phyloP scores from a whole-genome alignment of 345 rosid genomes.

The Angophora floribunda region DNA sequence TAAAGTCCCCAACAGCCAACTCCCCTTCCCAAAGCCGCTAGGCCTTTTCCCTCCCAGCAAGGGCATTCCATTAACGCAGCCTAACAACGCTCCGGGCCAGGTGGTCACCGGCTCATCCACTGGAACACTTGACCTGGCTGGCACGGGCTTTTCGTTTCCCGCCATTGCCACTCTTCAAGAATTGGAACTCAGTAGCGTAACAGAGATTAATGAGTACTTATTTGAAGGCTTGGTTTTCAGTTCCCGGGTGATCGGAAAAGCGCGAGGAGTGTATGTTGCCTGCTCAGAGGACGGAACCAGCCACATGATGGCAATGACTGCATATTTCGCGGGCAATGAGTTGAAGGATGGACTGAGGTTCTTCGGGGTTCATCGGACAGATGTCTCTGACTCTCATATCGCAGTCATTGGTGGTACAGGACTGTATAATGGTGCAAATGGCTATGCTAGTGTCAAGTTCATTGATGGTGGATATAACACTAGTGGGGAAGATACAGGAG shows the following conservation, averaged over 20 bases:
- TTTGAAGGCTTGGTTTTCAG: conserved; percentile 4
- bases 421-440: conserved; percentile 33
- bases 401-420: conserved; percentile 50
- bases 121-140: conserved; percentile 15
- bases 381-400: conserved; percentile 28
- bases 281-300: conserved; percentile 29
- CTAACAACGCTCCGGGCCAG: neutral
- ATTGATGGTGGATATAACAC: neutral
- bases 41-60: conserved; percentile 33
- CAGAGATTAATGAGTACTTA: conserved; percentile 24
- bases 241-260: conserved; percentile 23
- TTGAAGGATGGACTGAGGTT: conserved; percentile 32
- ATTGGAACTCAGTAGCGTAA: conserved; percentile 25
- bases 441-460: conserved; percentile 35
- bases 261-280: conserved; percentile 38
- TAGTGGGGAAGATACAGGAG: neutral
- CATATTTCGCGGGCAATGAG: conserved; percentile 1
- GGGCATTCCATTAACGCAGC: conserved; percentile 33
- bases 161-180: conserved; percentile 36
- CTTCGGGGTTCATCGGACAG: conserved; percentile 30
- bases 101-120: neutral
- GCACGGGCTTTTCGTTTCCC: conserved; percentile 18
- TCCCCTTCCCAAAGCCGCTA: conserved; percentile 39
- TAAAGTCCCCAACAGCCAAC: conserved; percentile 2
- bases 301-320: conserved; percentile 49